A percentile compares a stretch with the other conserved stretches of the same genome.
Evolutionary conservation across 2,329 filamentous ascomycete genomes (phyloP).

Genomic region (Fusarium sp.): DNA sequence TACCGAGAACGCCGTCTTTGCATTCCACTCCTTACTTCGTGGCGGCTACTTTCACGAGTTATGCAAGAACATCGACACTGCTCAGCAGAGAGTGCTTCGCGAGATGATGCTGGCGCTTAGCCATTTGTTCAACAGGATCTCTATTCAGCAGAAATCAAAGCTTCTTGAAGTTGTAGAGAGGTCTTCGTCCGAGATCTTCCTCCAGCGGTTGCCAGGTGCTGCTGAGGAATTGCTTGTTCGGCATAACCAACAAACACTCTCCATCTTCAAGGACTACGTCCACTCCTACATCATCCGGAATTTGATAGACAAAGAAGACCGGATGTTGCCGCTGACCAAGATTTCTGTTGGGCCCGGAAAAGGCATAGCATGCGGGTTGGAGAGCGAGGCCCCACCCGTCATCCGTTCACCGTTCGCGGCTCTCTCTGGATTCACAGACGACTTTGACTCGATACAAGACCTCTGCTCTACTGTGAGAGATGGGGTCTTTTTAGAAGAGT

Average conservation of each 20-base stretch:
- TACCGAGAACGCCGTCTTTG: conserved; percentile 80
- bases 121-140: conserved; percentile 75
- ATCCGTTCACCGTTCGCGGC: conserved; percentile 78
- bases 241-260: conserved; percentile 75
- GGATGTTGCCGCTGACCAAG: conserved; percentile 68
- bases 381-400: conserved; percentile 46
- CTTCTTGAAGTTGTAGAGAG: conserved; percentile 63
- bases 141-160: conserved; percentile 58
- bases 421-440: conserved; percentile 75
- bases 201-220: conserved; percentile 70
- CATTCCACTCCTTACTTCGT: conserved; percentile 79
- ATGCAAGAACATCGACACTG: conserved; percentile 66
- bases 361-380: not conserved
- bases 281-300: conserved; percentile 76
- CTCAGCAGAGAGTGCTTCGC: conserved; percentile 62
- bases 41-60: conserved; percentile 75
- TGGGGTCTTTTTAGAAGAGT: conserved; percentile 80
- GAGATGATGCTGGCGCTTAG: conserved; percentile 76
- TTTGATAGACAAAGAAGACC: conserved; percentile 62
- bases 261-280: conserved; percentile 77
- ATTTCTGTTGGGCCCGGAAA: conserved; percentile 54
- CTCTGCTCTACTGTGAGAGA: conserved; percentile 74
- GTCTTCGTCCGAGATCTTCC: conserved; percentile 73
- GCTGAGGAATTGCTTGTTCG: conserved; percentile 67
- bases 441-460: conserved; percentile 73